These are phyloP conservation scores for Vanrija sp. DNA, from an alignment of 1,284 basidiomycete genomes.

Conservation along the genomic window DNA sequence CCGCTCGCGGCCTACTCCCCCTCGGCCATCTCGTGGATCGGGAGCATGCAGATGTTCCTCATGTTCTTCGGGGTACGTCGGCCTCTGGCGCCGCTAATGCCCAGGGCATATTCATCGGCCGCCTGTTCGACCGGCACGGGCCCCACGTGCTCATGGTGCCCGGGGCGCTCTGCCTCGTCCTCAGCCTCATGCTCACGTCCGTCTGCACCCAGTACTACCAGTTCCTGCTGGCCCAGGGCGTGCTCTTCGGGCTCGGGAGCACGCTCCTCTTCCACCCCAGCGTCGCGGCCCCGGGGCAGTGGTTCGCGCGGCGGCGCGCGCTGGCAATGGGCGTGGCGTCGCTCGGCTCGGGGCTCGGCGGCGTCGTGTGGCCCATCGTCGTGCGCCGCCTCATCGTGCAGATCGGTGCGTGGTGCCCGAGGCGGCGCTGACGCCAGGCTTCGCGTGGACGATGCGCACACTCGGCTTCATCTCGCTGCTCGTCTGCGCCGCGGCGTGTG, in stretches of 20 bases:
- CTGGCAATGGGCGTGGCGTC: slow-evolving; percentile 32
- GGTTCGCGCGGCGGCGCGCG: slow-evolving; percentile 43
- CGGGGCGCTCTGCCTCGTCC: slow-evolving; percentile 52
- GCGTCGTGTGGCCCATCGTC: slow-evolving; percentile 39
- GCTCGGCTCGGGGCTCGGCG: slow-evolving; percentile 36
- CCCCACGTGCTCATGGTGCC: slow-evolving; percentile 49
- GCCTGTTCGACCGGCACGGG: slow-evolving; percentile 23
- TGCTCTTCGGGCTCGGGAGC: slow-evolving; percentile 24
- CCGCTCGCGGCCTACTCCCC: slow-evolving; percentile 17
- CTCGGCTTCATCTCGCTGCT: slow-evolving; percentile 26
- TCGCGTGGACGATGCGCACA: slow-evolving; percentile 24
- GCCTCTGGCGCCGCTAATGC: too few species aligned
- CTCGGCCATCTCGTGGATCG: slow-evolving; percentile 62
- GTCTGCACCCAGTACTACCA: slow-evolving; percentile 61
- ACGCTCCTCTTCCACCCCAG: slow-evolving; percentile 55
- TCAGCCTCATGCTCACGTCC: slow-evolving; percentile 38
- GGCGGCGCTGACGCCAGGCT: too few species aligned
- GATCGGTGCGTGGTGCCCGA: too few species aligned
- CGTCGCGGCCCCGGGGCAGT: slow-evolving; percentile 54
- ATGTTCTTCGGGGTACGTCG: slow-evolving; percentile 39
- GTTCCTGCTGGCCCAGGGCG: slow-evolving; percentile 20
- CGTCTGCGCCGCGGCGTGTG: slow-evolving; percentile 14
- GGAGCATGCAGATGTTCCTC: slow-evolving; percentile 60
- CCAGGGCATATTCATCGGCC: slow-evolving; percentile 45
- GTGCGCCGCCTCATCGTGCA: slow-evolving; percentile 27